Evolutionary conservation across 2,329 filamentous ascomycete species (phyloP).

Genomic region (Colletotrichum scovillei): DNA sequence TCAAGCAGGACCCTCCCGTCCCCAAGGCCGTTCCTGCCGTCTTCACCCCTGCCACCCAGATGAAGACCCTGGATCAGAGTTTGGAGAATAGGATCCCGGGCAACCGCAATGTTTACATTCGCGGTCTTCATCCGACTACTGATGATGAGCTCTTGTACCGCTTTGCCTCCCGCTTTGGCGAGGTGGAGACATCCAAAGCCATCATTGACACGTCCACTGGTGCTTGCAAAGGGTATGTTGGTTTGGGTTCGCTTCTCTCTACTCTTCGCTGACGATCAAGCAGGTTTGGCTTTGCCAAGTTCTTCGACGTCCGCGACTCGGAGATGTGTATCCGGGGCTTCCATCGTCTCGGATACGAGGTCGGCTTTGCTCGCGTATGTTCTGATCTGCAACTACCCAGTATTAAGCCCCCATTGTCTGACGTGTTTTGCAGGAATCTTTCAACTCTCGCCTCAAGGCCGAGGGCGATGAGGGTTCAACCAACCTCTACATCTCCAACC

Average conservation of each 20-base stretch:
- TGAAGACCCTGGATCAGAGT: conserved; percentile 92
- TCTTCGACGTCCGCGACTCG: conserved; percentile 86
- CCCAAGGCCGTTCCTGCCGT: conserved; percentile 91
- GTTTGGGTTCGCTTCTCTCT: conserved; percentile 4
- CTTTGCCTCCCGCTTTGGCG: conserved; percentile 89
- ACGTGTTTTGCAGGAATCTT: conserved; percentile 79
- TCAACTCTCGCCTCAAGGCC: conserved; percentile 97
- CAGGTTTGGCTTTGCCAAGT: conserved; percentile 98
- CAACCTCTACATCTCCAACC: conserved; percentile 97
- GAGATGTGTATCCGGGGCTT: conserved; percentile 97
- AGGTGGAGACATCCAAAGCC: conserved; percentile 96
- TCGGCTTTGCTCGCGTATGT: conserved; percentile 91
- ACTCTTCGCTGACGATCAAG: conserved; percentile 42
- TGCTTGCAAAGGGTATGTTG: conserved; percentile 90
- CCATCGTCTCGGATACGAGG: conserved; percentile 94
- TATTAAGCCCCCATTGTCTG: conserved; percentile 35
- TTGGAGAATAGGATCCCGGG: conserved; percentile 91
- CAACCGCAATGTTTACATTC: conserved; percentile 98
- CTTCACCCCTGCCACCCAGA: conserved; percentile 84
- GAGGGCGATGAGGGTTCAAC: conserved; percentile 91
- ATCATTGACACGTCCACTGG: conserved; percentile 96
- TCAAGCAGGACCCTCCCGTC: conserved; percentile 82
- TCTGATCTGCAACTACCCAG: neutral
- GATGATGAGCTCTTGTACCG: conserved; percentile 88
- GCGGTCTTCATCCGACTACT: conserved; percentile 93